Evolutionary conservation across 2,329 filamentous ascomycete genomes (phyloP).

Genomic region (Akanthomyces muscarius): DNA sequence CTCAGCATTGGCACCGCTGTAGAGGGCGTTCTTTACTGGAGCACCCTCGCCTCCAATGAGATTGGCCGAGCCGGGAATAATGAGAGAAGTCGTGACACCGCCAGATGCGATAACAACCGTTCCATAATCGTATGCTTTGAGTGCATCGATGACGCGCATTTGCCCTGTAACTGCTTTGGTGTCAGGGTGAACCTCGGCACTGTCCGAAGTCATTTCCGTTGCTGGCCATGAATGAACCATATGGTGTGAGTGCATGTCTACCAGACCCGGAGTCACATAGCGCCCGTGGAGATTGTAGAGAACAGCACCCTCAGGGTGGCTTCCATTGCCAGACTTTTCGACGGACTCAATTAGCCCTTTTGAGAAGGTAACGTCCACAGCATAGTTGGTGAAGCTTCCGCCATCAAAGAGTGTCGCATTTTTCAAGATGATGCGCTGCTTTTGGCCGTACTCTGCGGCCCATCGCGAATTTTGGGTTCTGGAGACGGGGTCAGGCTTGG

Average conservation of each 20-base stretch:
- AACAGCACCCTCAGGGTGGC: slow-evolving; percentile 16
- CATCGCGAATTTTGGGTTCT: slow-evolving; percentile 35
- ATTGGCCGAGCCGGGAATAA: slow-evolving; percentile 41
- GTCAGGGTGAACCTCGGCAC: slow-evolving; percentile 33
- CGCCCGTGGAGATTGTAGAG: slow-evolving; percentile 33
- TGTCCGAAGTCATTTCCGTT: slow-evolving; percentile 30
- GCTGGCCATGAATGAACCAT: slow-evolving; percentile 32
- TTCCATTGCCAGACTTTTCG: slow-evolving; percentile 19
- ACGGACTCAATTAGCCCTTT: slow-evolving; percentile 35
- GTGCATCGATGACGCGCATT: slow-evolving; percentile 26
- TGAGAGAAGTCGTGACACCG: slow-evolving; percentile 43
- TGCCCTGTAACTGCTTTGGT: slow-evolving; percentile 36
- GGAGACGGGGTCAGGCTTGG: not conserved
- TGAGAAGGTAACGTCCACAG: slow-evolving; percentile 37
- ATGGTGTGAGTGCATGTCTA: slow-evolving; percentile 46
- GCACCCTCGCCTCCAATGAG: slow-evolving; percentile 43
- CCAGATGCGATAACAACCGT: slow-evolving; percentile 38
- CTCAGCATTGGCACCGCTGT: slow-evolving; percentile 32
- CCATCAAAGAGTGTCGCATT: slow-evolving; percentile 44
- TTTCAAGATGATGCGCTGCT: slow-evolving; percentile 32
- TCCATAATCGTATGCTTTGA: slow-evolving; percentile 39
- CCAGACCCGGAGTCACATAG: slow-evolving; percentile 40
- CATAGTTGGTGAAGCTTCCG: slow-evolving; percentile 28
- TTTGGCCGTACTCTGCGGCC: slow-evolving; percentile 36
- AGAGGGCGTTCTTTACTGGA: slow-evolving; percentile 37